These are phyloP conservation scores for Aspergillus pseudoglaucus DNA, from an alignment of 2,329 filamentous ascomycete species.

Conservation along the genomic window DNA sequence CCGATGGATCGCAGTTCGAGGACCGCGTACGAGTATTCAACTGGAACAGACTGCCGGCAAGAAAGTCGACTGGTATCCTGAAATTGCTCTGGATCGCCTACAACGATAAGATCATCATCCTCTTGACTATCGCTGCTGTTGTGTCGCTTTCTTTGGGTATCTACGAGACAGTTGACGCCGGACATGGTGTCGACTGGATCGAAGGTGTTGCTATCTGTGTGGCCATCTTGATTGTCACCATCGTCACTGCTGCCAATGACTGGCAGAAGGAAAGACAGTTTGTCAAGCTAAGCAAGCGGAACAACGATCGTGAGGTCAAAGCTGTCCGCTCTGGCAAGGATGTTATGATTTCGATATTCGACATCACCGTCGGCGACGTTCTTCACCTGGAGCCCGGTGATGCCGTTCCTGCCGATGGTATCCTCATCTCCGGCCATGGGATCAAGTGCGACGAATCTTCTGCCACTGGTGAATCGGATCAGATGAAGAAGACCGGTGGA, in stretches of 20 bases:
- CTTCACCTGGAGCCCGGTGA: conserved; percentile 64
- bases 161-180: conserved; percentile 56
- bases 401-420: conserved; percentile 63
- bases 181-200: conserved; percentile 55
- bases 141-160: conserved; percentile 64
- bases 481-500: conserved; percentile 60
- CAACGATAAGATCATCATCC: conserved; percentile 66
- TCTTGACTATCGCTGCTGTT: conserved; percentile 61
- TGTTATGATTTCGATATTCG: conserved; percentile 57
- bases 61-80: conserved; percentile 57
- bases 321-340: conserved; percentile 61
- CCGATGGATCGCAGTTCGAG: conserved; percentile 32
- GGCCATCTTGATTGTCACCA: conserved; percentile 58
- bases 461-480: conserved; percentile 66
- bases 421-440: conserved; percentile 60
- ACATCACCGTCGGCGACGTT: conserved; percentile 64
- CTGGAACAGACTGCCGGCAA: conserved; percentile 57
- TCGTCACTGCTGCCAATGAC: conserved; percentile 59
- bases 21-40: conserved; percentile 57
- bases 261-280: conserved; percentile 65
- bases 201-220: conserved; percentile 62
- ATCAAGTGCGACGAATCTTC: conserved; percentile 69
- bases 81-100: conserved; percentile 62
- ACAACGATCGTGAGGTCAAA: conserved; percentile 60
- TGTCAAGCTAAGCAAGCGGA: conserved; percentile 54